These are phyloP conservation scores for Tubosaeta sp. DNA, from an alignment of 768 basidiomycete genomes.

Conservation along the genomic window DNA sequence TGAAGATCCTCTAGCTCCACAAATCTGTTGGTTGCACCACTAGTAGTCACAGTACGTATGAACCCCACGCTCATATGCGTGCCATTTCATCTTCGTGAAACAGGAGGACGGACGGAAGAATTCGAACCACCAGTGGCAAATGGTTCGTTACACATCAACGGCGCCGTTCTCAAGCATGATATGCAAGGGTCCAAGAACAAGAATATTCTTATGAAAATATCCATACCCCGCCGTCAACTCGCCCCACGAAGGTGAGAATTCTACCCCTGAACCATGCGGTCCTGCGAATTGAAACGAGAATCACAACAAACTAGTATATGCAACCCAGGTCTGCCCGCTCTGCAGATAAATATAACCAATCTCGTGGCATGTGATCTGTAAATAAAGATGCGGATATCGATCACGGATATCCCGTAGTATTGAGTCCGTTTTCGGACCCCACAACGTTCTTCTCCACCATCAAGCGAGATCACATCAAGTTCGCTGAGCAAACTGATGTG, in stretches of 20 bases:
- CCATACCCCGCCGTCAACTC: background rate
- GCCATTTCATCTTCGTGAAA: slow-evolving; percentile 23
- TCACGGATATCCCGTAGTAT: slow-evolving; percentile 9
- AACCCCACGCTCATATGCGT: slow-evolving; percentile 1
- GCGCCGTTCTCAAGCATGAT: slow-evolving; percentile 5
- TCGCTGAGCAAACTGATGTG: background rate
- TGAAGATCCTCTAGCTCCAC: background rate
- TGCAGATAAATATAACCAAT: no score
- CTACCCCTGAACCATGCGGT: background rate
- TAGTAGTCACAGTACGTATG: background rate
- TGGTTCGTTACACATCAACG: slow-evolving; percentile 6
- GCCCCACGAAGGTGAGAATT: slow-evolving; percentile 7
- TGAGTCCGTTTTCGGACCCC: slow-evolving; percentile 20
- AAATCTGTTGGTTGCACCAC: background rate
- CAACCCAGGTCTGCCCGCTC: no score
- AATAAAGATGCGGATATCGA: background rate
- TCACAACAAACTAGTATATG: no score
- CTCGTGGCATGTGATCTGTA: background rate
- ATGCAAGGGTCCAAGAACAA: background rate
- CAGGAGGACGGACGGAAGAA: slow-evolving; percentile 13
- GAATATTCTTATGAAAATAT: slow-evolving; percentile 5
- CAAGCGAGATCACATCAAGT: slow-evolving; percentile 17
- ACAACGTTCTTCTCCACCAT: slow-evolving; percentile 20
- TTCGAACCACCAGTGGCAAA: slow-evolving; percentile 2
- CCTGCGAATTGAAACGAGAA: background rate